Evolutionary conservation across 176 grass and related monocot genomes (phyloP).

Genomic region (Tillandsia leiboldiana): DNA sequence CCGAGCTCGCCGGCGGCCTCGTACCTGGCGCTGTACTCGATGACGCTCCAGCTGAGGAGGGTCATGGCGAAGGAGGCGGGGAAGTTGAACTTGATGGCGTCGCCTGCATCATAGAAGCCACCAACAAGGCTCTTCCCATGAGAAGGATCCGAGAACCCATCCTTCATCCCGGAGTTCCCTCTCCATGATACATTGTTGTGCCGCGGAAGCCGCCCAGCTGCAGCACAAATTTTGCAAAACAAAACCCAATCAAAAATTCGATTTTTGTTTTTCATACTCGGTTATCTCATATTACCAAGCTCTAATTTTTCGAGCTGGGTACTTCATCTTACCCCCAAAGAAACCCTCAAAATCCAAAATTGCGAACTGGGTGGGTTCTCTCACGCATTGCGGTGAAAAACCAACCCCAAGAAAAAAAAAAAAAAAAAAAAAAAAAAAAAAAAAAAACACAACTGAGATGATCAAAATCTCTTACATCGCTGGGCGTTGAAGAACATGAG

Average conservation of each 20-base stretch:
- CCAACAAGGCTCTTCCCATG: slow-evolving; percentile 49
- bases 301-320: background rate
- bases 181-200: slow-evolving; percentile 82
- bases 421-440: background rate
- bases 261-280: background rate
- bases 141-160: slow-evolving; percentile 54
- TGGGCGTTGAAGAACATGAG: slow-evolving; percentile 97
- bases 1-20: slow-evolving; percentile 67
- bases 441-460: too few relatives aligned
- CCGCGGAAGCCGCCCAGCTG: slow-evolving; percentile 76
- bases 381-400: background rate
- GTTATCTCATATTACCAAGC: too few relatives aligned
- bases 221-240: slow-evolving; percentile 3
- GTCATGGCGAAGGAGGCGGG: slow-evolving; percentile 83
- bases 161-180: slow-evolving; percentile 73
- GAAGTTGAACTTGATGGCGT: slow-evolving; percentile 80
- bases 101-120: slow-evolving; percentile 70
- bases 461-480: slow-evolving; percentile 52
- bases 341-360: background rate
- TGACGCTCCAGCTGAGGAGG: slow-evolving; percentile 87
- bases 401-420: background rate
- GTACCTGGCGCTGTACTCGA: slow-evolving; percentile 85
- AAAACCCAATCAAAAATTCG: slow-evolving; percentile 1
- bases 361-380: background rate
- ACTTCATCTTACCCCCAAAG: background rate